Percentiles rank a stretch among this genome's conserved stretches.
phyloP scores from a whole-genome alignment of 202 grass and related monocot species.

The Bolboschoenoplectus hybrid region DNA sequence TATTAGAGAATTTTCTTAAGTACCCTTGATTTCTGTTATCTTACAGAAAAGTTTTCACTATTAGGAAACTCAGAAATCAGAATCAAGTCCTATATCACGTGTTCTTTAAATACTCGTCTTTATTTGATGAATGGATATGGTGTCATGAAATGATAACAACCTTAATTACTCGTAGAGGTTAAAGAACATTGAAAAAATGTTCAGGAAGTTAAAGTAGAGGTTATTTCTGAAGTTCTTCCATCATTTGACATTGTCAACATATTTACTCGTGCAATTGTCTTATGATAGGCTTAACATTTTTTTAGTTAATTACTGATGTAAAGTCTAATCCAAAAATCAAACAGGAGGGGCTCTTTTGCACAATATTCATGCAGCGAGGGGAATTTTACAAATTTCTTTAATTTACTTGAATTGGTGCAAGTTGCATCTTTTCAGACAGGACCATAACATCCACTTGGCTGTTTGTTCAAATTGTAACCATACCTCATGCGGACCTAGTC shows the following conservation, averaged over 20 bases:
- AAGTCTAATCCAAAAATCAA: too few relatives aligned
- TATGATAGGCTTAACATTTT: too few relatives aligned
- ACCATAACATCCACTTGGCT: background rate
- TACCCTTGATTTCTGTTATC: background rate
- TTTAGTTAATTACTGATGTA: too few relatives aligned
- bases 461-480: constrained; percentile 2
- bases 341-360: too few relatives aligned
- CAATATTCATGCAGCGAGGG: too few relatives aligned
- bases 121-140: background rate
- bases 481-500: background rate
- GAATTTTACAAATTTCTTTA: too few relatives aligned
- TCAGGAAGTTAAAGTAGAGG: background rate
- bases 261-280: background rate
- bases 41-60: background rate
- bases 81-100: background rate
- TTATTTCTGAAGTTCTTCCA: background rate
- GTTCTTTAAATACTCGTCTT: background rate
- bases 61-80: background rate
- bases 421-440: background rate
- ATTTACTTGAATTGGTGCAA: background rate
- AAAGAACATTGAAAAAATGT: background rate
- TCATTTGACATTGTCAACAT: background rate
- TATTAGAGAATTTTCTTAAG: background rate
- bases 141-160: background rate
- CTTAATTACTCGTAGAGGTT: background rate